Conservation (phyloP, 305 asterid species). For the Coffea humblotiana region DNA sequence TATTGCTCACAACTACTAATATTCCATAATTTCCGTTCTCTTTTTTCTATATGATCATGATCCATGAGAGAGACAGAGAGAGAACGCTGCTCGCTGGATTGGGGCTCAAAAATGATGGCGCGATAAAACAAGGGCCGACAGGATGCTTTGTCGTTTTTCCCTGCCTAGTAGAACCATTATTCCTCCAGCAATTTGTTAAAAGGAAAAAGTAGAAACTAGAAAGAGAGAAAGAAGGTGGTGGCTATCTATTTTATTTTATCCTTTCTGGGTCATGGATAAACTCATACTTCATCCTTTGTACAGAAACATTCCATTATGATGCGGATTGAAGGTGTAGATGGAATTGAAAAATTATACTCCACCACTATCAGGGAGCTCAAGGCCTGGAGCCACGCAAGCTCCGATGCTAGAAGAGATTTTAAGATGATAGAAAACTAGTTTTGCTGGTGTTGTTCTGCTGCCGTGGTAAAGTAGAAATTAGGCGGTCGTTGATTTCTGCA, state of each 20-base stretch:
- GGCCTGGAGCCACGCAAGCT: neutral
- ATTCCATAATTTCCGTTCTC: neutral
- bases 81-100: neutral
- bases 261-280: too few species aligned
- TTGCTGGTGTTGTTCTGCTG: neutral
- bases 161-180: neutral
- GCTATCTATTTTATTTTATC: neutral
- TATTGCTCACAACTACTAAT: neutral
- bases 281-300: neutral
- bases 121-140: slow-evolving; percentile 18
- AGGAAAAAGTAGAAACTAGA: neutral
- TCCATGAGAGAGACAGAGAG: neutral
- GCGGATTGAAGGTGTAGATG: neutral
- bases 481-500: too few species aligned
- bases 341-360: neutral
- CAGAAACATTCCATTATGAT: neutral
- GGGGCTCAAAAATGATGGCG: slow-evolving; percentile 7
- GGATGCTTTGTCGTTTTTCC: slow-evolving; percentile 15
- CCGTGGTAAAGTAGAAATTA: neutral
- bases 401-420: neutral
- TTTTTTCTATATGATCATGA: neutral
- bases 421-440: neutral
- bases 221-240: neutral
- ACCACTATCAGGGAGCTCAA: neutral
- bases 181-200: neutral